Evolutionary conservation across 2,329 filamentous ascomycete genomes (phyloP), one percentile per base, ranked within the genome.

Genomic region (Tolypocladium guangdongense): DNA sequence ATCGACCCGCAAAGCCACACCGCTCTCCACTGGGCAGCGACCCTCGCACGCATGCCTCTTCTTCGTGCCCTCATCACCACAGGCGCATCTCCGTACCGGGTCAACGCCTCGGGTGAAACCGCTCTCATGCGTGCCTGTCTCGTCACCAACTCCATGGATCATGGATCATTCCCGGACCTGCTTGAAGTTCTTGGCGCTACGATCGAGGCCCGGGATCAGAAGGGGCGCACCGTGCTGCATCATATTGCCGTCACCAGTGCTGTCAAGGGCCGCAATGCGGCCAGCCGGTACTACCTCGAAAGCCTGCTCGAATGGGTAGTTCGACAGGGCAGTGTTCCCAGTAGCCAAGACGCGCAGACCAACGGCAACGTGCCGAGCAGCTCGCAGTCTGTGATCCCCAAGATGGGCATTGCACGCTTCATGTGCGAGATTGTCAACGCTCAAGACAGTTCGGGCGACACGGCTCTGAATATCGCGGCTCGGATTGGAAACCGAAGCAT

Each of bases 361-460:
- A 71, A 70, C 38, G 66, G 65, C 27, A 63, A 62, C 49, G 57
- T 52, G 12, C 61, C 66, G n/a, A 72, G 61, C 58, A 73, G 69
- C 57, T 74, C 74, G 12, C 73, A 74, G 39, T 62, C 62, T 6
- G 51, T 52, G 14, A 72, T 71, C 43, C 87, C 81, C 52, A 88
- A 80, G 57, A 95, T 97, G 70, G 89, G 87, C 27, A 79, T 99
- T 52, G 91, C 89, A 33, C 84, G 90, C 38, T 99, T 99, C 71
- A 95, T 99, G 81, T 89, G 87, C 49, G 91, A 97, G 65, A 95
- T 99, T 68, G 92, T 99, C 56, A 97, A 99, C 63, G 87, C 91
- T 0, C 88, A 92, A 62, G 93, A 99, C 68, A 90, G 91, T 63
- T 87, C 88, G 36, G 93, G 93, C 0, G 95, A 99, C 64, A 99